Percentiles rank a stretch among this genome's conserved stretches.
Conservation (phyloP, 129 eudicot species). For the Arctium lappa region DNA sequence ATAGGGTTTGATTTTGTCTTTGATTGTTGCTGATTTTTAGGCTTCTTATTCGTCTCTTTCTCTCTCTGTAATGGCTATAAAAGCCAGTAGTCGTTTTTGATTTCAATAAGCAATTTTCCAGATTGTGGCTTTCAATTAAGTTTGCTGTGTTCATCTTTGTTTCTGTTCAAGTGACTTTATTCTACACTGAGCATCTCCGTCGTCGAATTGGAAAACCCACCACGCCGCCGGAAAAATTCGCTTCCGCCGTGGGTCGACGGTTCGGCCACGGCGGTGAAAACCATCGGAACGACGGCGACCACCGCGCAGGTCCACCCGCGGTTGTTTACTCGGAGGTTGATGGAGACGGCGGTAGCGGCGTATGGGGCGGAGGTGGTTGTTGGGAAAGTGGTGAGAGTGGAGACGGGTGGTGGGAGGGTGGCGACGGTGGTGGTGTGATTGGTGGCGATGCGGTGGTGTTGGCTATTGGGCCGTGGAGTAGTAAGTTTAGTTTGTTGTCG, state of each 20-base stretch:
- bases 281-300: slow-evolving; percentile 67
- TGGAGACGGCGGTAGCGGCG: slow-evolving; percentile 62
- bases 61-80: no score
- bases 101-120: no score
- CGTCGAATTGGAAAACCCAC: slow-evolving; percentile 40
- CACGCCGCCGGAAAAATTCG: neutral
- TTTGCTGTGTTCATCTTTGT: no score
- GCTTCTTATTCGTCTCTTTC: no score
- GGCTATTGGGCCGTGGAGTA: slow-evolving; percentile 92
- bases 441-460: slow-evolving; percentile 81
- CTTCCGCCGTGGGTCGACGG: slow-evolving; percentile 79
- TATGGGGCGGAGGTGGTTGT: slow-evolving; percentile 70
- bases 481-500: slow-evolving; percentile 40
- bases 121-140: no score
- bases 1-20: no score
- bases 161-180: no score
- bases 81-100: no score
- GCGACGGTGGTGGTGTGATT: slow-evolving; percentile 56
- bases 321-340: slow-evolving; percentile 53
- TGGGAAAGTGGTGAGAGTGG: slow-evolving; percentile 67
- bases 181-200: slow-evolving; percentile 71
- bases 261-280: slow-evolving; percentile 37
- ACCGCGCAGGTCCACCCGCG: slow-evolving; percentile 94
- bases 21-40: no score
- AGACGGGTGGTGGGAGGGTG: slow-evolving; percentile 40